Conservation (phyloP, 78 protist species). For the Dictyostelium capitatum region DNA sequence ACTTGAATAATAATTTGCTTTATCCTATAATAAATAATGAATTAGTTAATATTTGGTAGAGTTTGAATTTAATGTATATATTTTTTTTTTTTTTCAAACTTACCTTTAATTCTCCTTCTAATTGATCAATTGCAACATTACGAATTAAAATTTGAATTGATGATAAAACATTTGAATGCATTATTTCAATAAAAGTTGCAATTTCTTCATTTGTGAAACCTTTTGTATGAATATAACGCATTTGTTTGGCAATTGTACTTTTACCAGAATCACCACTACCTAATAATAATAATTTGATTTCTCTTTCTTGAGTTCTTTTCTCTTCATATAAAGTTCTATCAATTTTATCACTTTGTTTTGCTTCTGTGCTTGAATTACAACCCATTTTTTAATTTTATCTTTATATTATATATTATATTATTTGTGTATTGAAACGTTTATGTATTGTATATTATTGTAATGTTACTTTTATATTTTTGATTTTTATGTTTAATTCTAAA, state of each 20-base stretch:
- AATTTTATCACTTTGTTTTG: constrained; percentile 19
- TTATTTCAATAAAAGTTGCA: constrained; percentile 54
- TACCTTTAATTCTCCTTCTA: background rate
- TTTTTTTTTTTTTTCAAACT: too few relatives aligned
- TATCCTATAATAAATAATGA: constrained; percentile 8
- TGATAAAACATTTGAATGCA: constrained; percentile 86
- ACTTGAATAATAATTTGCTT: constrained; percentile 22
- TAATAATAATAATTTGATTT: constrained; percentile 58
- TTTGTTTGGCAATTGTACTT: constrained; percentile 96
- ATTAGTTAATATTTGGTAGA: background rate
- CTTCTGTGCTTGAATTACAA: constrained; percentile 31
- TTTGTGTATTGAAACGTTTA: too few relatives aligned
- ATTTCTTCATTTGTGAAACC: constrained; percentile 91
- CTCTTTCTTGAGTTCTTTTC: constrained; percentile 21
- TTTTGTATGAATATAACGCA: constrained; percentile 89
- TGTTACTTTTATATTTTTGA: background rate
- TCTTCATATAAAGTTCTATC: constrained; percentile 39
- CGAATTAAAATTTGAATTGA: constrained; percentile 73
- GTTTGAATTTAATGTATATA: too few relatives aligned
- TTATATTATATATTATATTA: background rate
- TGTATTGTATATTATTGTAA: too few relatives aligned
- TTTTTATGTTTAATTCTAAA: too few relatives aligned
- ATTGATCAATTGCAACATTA: background rate
- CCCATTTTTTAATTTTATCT: constrained; percentile 47
- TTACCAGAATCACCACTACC: constrained; percentile 97